Percentiles rank a stretch among this genome's conserved stretches.
phyloP scores from a whole-genome alignment of 2,329 filamentous ascomycete genomes.

The Xylogone sp. region DNA sequence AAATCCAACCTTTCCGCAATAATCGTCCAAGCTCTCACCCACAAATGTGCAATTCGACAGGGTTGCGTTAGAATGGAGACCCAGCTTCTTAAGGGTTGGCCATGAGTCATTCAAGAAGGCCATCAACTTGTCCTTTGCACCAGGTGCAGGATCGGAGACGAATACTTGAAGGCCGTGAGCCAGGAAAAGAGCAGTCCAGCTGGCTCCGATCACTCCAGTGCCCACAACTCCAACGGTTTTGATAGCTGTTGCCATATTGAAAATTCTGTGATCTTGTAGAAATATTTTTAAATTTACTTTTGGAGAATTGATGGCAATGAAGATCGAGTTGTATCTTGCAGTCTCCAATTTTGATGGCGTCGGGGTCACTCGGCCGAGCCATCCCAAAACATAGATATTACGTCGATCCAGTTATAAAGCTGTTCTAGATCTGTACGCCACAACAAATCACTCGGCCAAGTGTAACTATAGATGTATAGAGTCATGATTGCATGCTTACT shows the following conservation, averaged over 20 bases:
- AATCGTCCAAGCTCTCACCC: slow-evolving; percentile 10
- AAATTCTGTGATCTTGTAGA: too few species aligned
- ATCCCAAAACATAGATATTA: too few species aligned
- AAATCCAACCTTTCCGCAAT: slow-evolving; percentile 25
- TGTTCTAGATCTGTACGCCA: too few species aligned
- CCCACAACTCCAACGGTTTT: slow-evolving; percentile 26
- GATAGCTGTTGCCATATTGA: slow-evolving; percentile 4
- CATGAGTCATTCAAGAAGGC: slow-evolving; percentile 9
- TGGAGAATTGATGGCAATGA: too few species aligned
- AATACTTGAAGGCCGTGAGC: slow-evolving; percentile 34
- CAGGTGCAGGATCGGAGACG: slow-evolving; percentile 35
- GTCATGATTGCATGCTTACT: too few species aligned
- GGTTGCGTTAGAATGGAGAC: not conserved
- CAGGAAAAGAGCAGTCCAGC: slow-evolving; percentile 38
- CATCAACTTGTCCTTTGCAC: slow-evolving; percentile 25
- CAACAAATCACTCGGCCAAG: too few species aligned
- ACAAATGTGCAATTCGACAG: not conserved
- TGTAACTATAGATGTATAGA: too few species aligned
- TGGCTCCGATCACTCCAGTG: slow-evolving; percentile 35
- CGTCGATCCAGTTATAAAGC: too few species aligned
- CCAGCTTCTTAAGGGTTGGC: slow-evolving; percentile 8
- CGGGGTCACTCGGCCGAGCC: too few species aligned
- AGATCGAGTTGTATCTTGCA: too few species aligned
- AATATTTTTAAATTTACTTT: too few species aligned
- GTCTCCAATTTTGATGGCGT: too few species aligned